Base-by-base conservation (phyloP, 352 stramenopile genomes). In the Phytophthora rubi region DNA sequence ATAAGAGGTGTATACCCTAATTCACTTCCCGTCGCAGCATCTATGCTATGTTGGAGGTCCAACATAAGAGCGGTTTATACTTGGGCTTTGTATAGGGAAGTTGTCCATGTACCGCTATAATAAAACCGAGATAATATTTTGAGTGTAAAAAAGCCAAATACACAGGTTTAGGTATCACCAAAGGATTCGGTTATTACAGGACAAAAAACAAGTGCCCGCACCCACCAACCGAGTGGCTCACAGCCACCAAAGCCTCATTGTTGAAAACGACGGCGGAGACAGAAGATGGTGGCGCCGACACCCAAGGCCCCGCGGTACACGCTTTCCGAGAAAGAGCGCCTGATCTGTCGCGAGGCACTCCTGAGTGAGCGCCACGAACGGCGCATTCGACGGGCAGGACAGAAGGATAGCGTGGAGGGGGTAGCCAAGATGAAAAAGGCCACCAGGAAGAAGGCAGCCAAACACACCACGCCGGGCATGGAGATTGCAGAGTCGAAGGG, bases 181-280 rank as follows among this genome's bases (percentile, higher is more conserved):
- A 28, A 28, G 26, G 26, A 28, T 1, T 28, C 26, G 26, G 26
- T 4, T 28, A 5, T 3, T 5, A 28, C 26, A 28, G 26, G 26
- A 28, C 26, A 28, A 28, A 28, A 28, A 28, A 28, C 3, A 28
- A 28, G 26, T 28, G 26, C 26, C 26, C 26, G 26, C 26, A 28
- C 26, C 26, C 26, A 28, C 26, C 26, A 28, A 3, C 2, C 26
- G 26, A 28, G 26, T 28, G 26, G 2, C 26, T 5, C 26, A 28
- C 35, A 61, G 54, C 54, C 10, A 42, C 33, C 33, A 42, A 42
- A 42, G 8, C 8, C 33, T 61, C 54, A 52, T 42, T 52, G 37
- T 61, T 52, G 35, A 61, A 51, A 61, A 61, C 26, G 6, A 18
- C 45, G 32, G 18, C 16, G n/a, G 6, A 18, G 12, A 21, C 3